Conservation (phyloP, 1,284 basidiomycete species). For the Garcileccinum viscosum region DNA sequence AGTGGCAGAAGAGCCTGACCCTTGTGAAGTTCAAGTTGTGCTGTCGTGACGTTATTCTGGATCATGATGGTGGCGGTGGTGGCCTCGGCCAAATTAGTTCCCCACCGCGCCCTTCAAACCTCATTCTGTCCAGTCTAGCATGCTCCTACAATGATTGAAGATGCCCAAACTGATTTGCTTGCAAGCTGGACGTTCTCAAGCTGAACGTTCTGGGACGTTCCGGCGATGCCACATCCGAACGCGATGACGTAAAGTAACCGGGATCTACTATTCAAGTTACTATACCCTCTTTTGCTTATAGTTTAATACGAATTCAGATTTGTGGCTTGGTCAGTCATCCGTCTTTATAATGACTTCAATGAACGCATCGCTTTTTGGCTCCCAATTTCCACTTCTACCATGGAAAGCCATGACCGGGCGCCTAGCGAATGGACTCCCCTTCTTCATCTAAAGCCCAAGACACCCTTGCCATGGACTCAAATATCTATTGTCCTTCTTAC, state of each 20-base stretch:
- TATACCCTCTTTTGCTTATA: no score
- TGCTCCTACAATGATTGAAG: not conserved
- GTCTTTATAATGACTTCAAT: not conserved
- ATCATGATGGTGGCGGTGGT: no score
- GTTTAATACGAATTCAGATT: no score
- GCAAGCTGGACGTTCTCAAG: no score
- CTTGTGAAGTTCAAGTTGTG: no score
- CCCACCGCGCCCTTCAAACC: no score
- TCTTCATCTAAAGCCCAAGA: constrained; percentile 24
- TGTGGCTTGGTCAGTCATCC: no score
- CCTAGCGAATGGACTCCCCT: constrained; percentile 30
- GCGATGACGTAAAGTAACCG: not conserved
- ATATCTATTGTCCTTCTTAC: constrained; percentile 24
- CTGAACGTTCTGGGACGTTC: no score
- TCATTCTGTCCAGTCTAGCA: no score
- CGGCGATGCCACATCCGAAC: not conserved
- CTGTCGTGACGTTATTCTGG: no score
- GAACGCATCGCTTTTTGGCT: not conserved
- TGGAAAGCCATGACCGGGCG: not conserved
- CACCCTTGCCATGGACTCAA: constrained; percentile 34
- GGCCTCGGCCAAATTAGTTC: no score
- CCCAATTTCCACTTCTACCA: not conserved
- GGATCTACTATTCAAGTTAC: no score
- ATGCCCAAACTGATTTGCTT: not conserved
- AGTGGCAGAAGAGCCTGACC: not conserved